Percentiles rank a stretch among this genome's conserved stretches.
Conservation (phyloP, 2,329 filamentous ascomycete species). For the Ceratocystis lukuohia region DNA sequence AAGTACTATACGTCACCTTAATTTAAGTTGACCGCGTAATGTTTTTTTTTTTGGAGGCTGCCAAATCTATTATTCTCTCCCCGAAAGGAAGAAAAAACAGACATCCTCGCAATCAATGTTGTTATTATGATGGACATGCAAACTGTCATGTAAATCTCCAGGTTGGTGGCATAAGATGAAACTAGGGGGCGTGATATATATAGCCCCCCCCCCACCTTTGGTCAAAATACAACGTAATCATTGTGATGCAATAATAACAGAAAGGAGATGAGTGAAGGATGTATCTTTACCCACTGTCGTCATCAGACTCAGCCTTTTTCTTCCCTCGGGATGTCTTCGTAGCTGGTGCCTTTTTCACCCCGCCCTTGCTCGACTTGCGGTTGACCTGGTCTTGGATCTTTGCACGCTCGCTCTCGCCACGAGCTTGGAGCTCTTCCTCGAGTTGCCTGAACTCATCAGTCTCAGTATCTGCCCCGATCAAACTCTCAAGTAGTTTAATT, state of each 20-base stretch:
- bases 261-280: not conserved
- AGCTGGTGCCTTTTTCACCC: conserved; percentile 29
- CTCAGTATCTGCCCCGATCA: conserved; percentile 72
- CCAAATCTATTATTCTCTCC: not conserved
- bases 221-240: not conserved
- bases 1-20: not conserved
- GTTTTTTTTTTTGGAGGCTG: not conserved
- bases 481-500: conserved; percentile 82
- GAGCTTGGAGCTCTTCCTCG: conserved; percentile 50
- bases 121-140: not conserved
- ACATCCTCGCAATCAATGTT: not conserved
- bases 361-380: conserved; percentile 52
- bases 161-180: not conserved
- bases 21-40: not conserved
- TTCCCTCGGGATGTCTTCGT: conserved; percentile 27
- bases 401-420: conserved; percentile 57
- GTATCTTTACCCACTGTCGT: not conserved
- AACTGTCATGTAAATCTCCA: not conserved
- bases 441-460: conserved; percentile 56
- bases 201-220: not conserved
- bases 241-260: not conserved
- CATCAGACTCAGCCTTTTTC: conserved; percentile 20
- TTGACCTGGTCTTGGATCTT: conserved; percentile 70
- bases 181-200: not conserved
- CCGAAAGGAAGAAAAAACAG: not conserved